Evolutionary conservation across 192 early-diverging fungal species (phyloP), one percentile per base, ranked within the genome.

Genomic region (Radiomyces spectabilis): DNA sequence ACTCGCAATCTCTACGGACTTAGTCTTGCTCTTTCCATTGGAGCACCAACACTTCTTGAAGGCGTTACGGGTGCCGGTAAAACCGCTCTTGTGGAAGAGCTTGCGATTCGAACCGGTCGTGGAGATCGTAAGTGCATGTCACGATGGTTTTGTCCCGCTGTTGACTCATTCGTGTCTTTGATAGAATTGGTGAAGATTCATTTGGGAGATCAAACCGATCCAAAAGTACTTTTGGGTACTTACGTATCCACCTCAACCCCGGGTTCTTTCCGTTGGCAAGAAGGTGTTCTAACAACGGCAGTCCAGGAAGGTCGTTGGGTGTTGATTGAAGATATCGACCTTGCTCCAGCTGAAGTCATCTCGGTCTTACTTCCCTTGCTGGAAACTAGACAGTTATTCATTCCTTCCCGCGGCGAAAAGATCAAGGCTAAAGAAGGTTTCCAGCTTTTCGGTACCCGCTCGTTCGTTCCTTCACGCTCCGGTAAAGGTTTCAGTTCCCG

Each of bases 261-360:
- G 4, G 95, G 94, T 56, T 75, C 81, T n/a, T 99, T 99, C 66
- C 79, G 82, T 31, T 99, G 94, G 94, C 92, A 92, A 51, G 81
- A 88, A 5, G 97, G 97, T 39, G 80, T 99, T 5, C 77, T 99
- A 22, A 90, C 95, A 0, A 86, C 84, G 6, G 95, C 95, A 5
- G 95, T 99, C 1, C 45, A 68, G 15, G 77, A 91, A 51, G 97
- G 97, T 32, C 76, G 83, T 10, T 99, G 97, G 97, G 83, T 99
- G 41, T 69, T 99, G 41, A 83, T 99, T 60, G 97, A 99, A 71
- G 94, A 98, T 74, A 86, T 99, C 53, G 92, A 99, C 63, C 69
- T 93, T 24, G 97, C 97, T 0, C 88, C 97, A n/a, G 54, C 83
- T 10, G 97, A 99, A 55, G 95, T 98, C 19, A 66, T 98, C 41